These are phyloP conservation scores for Alternaria longipes DNA, from an alignment of 2,329 filamentous ascomycete species.

Conservation along the genomic window DNA sequence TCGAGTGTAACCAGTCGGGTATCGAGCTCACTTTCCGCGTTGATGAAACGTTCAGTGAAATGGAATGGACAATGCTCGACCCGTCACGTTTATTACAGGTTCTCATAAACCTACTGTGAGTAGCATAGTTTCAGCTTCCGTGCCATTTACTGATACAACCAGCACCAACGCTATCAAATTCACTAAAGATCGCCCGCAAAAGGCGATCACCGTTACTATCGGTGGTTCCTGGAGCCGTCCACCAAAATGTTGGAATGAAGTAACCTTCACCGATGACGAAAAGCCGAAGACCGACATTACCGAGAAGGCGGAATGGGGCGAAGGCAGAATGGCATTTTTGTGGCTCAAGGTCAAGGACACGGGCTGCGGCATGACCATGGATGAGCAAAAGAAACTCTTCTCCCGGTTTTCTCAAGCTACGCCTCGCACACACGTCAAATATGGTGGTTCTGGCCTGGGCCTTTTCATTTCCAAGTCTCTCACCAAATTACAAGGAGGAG, in stretches of 20 bases:
- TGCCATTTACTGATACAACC: slow-evolving; percentile 33
- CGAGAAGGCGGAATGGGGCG: slow-evolving; percentile 40
- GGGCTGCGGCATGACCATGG: slow-evolving; percentile 50
- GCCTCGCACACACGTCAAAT: slow-evolving; percentile 47
- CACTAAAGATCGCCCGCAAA: slow-evolving; percentile 47
- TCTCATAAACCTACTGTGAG: slow-evolving; percentile 40
- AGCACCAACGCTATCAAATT: slow-evolving; percentile 46
- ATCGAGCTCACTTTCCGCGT: slow-evolving; percentile 51
- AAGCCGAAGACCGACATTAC: slow-evolving; percentile 11
- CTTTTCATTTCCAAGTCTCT: slow-evolving; percentile 54
- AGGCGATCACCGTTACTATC: slow-evolving; percentile 50
- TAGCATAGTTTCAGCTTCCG: slow-evolving; percentile 25
- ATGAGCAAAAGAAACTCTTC: slow-evolving; percentile 49
- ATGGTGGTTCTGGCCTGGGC: slow-evolving; percentile 55
- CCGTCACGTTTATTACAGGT: slow-evolving; percentile 40
- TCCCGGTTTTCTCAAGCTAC: slow-evolving; percentile 43
- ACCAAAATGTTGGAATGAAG: slow-evolving; percentile 22
- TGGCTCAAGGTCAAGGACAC: slow-evolving; percentile 51
- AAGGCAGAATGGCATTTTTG: slow-evolving; percentile 47
- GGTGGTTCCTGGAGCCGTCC: slow-evolving; percentile 41
- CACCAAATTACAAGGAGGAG: slow-evolving; percentile 48
- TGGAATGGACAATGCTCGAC: slow-evolving; percentile 45
- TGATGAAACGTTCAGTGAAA: slow-evolving; percentile 52
- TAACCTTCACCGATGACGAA: slow-evolving; percentile 28
- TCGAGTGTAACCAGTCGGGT: slow-evolving; percentile 42